Evolutionary conservation across 768 basidiomycete genomes (phyloP).

Genomic region (Daedalea quercina): DNA sequence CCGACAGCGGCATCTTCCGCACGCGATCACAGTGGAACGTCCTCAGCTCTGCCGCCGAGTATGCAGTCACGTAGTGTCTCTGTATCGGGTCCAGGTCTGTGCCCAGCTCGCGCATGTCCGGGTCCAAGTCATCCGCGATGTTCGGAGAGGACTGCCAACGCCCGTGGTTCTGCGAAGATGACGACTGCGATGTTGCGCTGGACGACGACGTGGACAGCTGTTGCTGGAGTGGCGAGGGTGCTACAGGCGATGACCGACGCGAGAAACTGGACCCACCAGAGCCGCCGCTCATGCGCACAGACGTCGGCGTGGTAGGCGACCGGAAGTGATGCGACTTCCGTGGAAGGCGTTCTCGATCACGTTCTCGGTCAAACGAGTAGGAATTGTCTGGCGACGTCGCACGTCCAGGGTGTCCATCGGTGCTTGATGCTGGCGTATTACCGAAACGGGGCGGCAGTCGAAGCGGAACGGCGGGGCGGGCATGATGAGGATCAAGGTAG

Average conservation of each 20-base stretch:
- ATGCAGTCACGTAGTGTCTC: conserved; percentile 67
- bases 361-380: conserved; percentile 16
- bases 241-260: conserved; percentile 42
- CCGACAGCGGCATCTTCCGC: conserved; percentile 87
- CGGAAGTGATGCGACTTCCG: conserved; percentile 19
- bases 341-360: conserved; percentile 10
- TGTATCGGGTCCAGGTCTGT: conserved; percentile 40
- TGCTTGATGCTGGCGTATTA: conserved; percentile 3
- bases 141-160: conserved; percentile 26
- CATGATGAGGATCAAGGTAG: conserved; percentile 76
- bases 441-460: conserved; percentile 36
- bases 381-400: conserved; percentile 19
- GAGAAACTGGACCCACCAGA: conserved; percentile 35
- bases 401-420: conserved; percentile 8
- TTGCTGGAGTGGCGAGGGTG: conserved; percentile 62
- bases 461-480: conserved; percentile 70
- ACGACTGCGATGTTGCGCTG: conserved; percentile 19
- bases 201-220: conserved; percentile 44
- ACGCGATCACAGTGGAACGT: conserved; percentile 98
- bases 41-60: conserved; percentile 62
- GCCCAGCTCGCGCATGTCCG: conserved; percentile 28
- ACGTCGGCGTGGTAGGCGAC: conserved; percentile 21
- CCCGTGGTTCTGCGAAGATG: conserved; percentile 23
- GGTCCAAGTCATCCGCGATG: conserved; percentile 21
- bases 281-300: conserved; percentile 19